Evolutionary conservation across 2,329 filamentous ascomycete genomes (phyloP), one percentile per base, ranked within the genome.

Genomic region (Stachybotrys chlorohalonatus): DNA sequence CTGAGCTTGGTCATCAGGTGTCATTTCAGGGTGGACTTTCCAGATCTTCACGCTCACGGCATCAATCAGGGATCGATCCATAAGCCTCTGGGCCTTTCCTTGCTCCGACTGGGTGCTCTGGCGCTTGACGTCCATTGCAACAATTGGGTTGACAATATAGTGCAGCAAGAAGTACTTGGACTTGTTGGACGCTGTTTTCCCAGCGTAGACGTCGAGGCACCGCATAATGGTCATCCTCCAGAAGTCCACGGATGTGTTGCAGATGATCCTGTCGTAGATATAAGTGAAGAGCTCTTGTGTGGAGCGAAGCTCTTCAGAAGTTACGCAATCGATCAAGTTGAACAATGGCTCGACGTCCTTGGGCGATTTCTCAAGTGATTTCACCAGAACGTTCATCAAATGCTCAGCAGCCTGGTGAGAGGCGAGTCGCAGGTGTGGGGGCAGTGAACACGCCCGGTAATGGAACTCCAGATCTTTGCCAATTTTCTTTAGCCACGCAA

Each of bases 121-220:
- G 30, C 87, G 84, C 82, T 94, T 93, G 46, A 96, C 86, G 70
- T 99, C 94, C 88, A 93, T 96, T 3, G 93, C 92, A 54, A 99
- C 83, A 46, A 97, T 95, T 0, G 94, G 95, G 64, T 97, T 99
- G 60, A 96, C 89, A 36, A 99, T 81, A 68, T 96, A 86, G 67
- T 90, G 90, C 66, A 99, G 85, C 42, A 95, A 77, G 68, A 96
- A 99, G 53, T 91, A 88, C 70, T 99, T 99, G 49, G 90, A 89
- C 74, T 88, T 92, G 70, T 96, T 94, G 1, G 88, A 85, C 11
- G 86, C 89, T 49, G 78, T 82, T 65, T 87, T 90, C 52, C 85
- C 83, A 7, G 89, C 86, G 68, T 96, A 99, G 1, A 91, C 77
- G 55, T 97, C 92, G 50, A 99, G 81, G 64, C 91, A 95, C 53